A percentile compares a stretch with the other conserved stretches of the same genome.
phyloP scores from a whole-genome alignment of 495 filamentous ascomycete species.

The Penicillium simplicissimum region DNA sequence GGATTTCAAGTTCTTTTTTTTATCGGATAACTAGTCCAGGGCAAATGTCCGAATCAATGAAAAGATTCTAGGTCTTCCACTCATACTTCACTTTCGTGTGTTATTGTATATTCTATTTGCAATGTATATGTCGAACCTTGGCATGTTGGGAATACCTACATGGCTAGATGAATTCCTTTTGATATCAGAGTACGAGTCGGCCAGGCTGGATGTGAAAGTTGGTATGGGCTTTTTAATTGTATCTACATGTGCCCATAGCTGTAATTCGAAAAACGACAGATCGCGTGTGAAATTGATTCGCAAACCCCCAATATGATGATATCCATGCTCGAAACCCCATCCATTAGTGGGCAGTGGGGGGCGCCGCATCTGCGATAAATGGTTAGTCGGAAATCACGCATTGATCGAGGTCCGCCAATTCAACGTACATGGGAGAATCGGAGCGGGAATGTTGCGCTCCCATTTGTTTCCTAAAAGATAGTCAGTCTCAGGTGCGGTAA shows the following conservation, averaged over 20 bases:
- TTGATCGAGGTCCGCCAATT: background rate
- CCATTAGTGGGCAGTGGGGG: constrained; percentile 23
- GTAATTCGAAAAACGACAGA: background rate
- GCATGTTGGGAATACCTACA: no score
- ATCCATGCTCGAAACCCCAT: background rate
- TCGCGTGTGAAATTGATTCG: constrained; percentile 1
- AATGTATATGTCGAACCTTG: background rate
- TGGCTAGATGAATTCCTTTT: no score
- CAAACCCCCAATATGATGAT: constrained; percentile 1
- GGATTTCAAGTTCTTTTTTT: constrained; percentile 33
- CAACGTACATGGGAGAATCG: constrained; percentile 74
- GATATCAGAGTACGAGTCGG: no score
- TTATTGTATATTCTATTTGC: background rate
- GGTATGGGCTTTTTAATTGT: background rate
- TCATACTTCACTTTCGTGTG: background rate
- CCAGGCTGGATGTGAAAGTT: background rate
- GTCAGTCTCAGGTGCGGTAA: constrained; percentile 18
- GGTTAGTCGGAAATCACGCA: constrained; percentile 10
- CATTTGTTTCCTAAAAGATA: constrained; percentile 79
- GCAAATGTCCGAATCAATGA: constrained; percentile 27
- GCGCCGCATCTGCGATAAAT: constrained; percentile 17
- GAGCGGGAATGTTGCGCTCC: constrained; percentile 86
- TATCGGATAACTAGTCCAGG: constrained; percentile 28
- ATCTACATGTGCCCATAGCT: constrained; percentile 3
- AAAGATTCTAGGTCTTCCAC: constrained; percentile 34